A percentile compares a stretch with the other conserved stretches of the same genome.
Evolutionary conservation across 148 eudicot species (phyloP).

Genomic region (Cornus florida): DNA sequence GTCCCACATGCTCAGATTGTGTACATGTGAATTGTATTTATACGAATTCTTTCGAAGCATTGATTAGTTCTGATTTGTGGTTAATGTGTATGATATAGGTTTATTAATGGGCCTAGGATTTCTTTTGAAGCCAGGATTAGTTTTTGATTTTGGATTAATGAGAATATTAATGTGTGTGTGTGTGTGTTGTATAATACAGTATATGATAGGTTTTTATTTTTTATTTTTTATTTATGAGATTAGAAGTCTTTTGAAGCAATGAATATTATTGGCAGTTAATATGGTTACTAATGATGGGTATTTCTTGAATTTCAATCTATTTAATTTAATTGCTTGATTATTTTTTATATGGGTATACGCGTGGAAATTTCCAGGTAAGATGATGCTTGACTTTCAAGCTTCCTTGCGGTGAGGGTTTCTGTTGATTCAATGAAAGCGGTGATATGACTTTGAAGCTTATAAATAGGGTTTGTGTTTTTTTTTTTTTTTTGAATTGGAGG

Average conservation of each 20-base stretch:
- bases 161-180: no score
- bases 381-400: slow-evolving; percentile 32
- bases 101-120: no score
- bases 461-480: no score
- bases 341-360: slow-evolving; percentile 13
- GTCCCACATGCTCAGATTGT: not conserved
- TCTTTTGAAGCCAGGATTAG: no score
- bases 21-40: not conserved
- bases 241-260: no score
- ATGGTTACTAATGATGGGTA: not conserved
- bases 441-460: no score
- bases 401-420: not conserved
- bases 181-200: no score
- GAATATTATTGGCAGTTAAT: no score
- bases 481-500: no score
- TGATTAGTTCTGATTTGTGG: slow-evolving; percentile 15
- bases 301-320: slow-evolving; percentile 16
- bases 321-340: not conserved
- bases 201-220: no score
- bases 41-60: not conserved
- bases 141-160: no score
- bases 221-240: no score
- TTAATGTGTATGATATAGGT: not conserved
- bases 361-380: slow-evolving; percentile 18
- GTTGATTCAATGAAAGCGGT: not conserved